Conservation (phyloP, 805 yeast genomes). For the Metschnikowia amazonensis region DNA sequence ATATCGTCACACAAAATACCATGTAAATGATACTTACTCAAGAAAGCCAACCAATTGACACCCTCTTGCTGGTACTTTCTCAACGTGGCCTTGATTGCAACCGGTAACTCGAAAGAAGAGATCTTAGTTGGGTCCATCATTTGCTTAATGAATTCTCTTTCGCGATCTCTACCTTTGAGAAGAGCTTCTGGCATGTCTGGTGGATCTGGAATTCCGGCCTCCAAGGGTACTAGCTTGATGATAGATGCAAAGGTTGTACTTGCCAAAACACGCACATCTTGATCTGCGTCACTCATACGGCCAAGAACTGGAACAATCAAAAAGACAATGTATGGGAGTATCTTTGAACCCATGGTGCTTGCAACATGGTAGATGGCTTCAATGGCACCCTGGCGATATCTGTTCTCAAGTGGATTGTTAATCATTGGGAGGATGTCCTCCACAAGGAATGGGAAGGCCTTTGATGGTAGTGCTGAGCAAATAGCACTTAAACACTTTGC, state of each 20-base stretch:
- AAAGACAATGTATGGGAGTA: slow-evolving; percentile 91
- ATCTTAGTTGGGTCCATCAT: slow-evolving; percentile 97
- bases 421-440: slow-evolving; percentile 73
- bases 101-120: slow-evolving; percentile 83
- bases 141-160: slow-evolving; percentile 90
- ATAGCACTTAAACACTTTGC: slow-evolving; percentile 85
- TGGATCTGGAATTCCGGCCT: slow-evolving; percentile 96
- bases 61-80: slow-evolving; percentile 98
- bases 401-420: slow-evolving; percentile 65
- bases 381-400: slow-evolving; percentile 87
- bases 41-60: slow-evolving; percentile 94
- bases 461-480: slow-evolving; percentile 63
- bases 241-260: slow-evolving; percentile 96
- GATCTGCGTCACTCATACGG: slow-evolving; percentile 93
- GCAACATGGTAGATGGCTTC: slow-evolving; percentile 88
- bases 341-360: slow-evolving; percentile 77
- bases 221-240: slow-evolving; percentile 91
- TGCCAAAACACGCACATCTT: slow-evolving; percentile 82
- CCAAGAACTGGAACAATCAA: slow-evolving; percentile 95
- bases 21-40: slow-evolving; percentile 91
- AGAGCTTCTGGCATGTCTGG: slow-evolving; percentile 81
- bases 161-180: slow-evolving; percentile 84
- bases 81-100: slow-evolving; percentile 85
- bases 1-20: slow-evolving; percentile 98
- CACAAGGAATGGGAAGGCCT: slow-evolving; percentile 76